Evolutionary conservation across 1,284 basidiomycete species (phyloP), one percentile per base, ranked within the genome.

Genomic region (Pseudozyma tsukubaensis): DNA sequence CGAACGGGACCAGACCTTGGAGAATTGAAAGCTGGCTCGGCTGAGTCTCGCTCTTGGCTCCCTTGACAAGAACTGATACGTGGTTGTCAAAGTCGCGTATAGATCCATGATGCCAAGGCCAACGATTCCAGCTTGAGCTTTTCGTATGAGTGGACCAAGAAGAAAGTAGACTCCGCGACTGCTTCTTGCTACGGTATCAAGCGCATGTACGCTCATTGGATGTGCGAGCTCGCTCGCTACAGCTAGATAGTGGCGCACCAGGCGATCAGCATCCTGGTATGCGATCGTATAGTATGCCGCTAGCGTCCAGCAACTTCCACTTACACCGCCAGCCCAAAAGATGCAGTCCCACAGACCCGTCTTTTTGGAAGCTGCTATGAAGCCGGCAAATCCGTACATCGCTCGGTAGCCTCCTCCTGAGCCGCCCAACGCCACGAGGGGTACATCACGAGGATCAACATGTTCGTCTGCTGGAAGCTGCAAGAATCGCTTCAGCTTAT

Each of bases 321-420:
- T 80, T 3, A 85, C 84, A 3, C 83, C 84, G 0, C 76, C 81
- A 3, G 61, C 69, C 76, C 83, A 85, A 4, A 76, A 73, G 16
- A 77, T 57, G 58, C 80, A 66, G 56, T 80, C 72, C 83, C 83
- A 84, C 32, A 84, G 59, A 6, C 72, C 72, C 14, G 74, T 63
- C 16, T 72, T 68, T 51, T 82, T 76, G 12, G 83, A 63, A 2
- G 78, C 82, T 3, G 77, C 71, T 43, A 83, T 65, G 37, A 77
- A 76, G 18, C 73, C 79, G 6, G 77, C 65, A 49, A 76, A 81
- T 29, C 74, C 77, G 40, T 76, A 83, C 68, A 74, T 83, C 34
- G 84, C 84, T 12, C 84, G 71, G 43, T 83, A 84, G 19, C 84
- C 84, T n/a, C 84, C 84, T 11, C 84, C 84, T 1, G 76, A 79